phyloP scores from a whole-genome alignment of 805 yeast species.

The Schwanniomyces occidentalis region DNA sequence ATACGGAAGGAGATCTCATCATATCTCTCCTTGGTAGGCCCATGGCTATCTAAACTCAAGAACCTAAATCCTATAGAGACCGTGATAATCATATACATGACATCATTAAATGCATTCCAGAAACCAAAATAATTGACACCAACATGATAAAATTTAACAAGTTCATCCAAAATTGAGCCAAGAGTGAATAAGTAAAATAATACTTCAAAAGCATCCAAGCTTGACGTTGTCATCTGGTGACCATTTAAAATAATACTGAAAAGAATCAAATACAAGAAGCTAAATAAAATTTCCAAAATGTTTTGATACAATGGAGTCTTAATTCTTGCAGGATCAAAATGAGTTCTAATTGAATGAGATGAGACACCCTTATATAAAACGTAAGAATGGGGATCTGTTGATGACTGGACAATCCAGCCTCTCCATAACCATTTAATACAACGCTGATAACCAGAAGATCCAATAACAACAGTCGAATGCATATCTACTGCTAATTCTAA shows the following conservation, averaged over 20 bases:
- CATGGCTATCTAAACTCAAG: constrained; percentile 30
- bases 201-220: constrained; percentile 48
- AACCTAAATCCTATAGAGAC: constrained; percentile 58
- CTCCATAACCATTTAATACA: constrained; percentile 91
- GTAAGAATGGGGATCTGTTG: constrained; percentile 66
- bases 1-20: constrained; percentile 67
- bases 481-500: constrained; percentile 83
- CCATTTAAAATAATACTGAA: constrained; percentile 66
- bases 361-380: constrained; percentile 62
- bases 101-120: constrained; percentile 77
- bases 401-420: constrained; percentile 86
- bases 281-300: constrained; percentile 64
- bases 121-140: constrained; percentile 73
- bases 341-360: constrained; percentile 53
- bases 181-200: constrained; percentile 64
- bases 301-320: constrained; percentile 86
- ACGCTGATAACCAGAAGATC: constrained; percentile 80
- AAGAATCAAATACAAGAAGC: constrained; percentile 59
- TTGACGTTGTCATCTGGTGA: constrained; percentile 40
- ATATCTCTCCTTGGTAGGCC: constrained; percentile 26
- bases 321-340: constrained; percentile 80
- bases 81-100: constrained; percentile 57
- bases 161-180: constrained; percentile 68
- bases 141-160: constrained; percentile 70
- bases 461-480: constrained; percentile 75